Conservation (phyloP, 768 basidiomycete genomes). For the Inosperma sp. region DNA sequence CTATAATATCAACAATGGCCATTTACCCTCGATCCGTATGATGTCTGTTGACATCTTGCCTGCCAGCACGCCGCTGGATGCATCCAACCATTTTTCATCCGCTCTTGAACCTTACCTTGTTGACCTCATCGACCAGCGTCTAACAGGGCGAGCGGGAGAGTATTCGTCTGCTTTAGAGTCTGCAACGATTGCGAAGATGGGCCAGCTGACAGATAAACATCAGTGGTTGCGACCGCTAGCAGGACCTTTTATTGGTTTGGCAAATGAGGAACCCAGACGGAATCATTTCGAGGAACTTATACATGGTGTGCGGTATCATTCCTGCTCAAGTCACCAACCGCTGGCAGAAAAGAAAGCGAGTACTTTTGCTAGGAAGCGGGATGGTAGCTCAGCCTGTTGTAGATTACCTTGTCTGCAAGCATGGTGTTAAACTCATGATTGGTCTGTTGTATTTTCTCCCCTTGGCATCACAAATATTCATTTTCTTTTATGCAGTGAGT, state of each 20-base stretch:
- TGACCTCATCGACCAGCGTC: conserved; percentile 39
- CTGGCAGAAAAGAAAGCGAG: too few relatives aligned
- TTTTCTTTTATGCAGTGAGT: conserved; percentile 50
- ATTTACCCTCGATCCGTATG: conserved; percentile 59
- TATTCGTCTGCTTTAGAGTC: too few relatives aligned
- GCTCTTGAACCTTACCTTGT: conserved; percentile 66
- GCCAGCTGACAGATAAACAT: too few relatives aligned
- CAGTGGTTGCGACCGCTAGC: too few relatives aligned
- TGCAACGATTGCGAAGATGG: too few relatives aligned
- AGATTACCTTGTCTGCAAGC: conserved; percentile 58
- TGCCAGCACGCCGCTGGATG: conserved; percentile 75
- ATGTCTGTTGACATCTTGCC: conserved; percentile 93
- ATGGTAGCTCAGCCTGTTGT: conserved; percentile 93
- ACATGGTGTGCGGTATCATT: too few relatives aligned
- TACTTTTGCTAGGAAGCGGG: conserved; percentile 87
- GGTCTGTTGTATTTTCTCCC: conserved; percentile 61
- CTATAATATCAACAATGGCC: conserved; percentile 41
- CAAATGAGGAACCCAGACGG: too few relatives aligned
- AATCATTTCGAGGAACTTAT: too few relatives aligned
- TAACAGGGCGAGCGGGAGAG: conserved; percentile 9
- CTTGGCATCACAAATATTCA: not conserved
- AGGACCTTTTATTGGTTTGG: too few relatives aligned
- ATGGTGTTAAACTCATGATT: conserved; percentile 66
- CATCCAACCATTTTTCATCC: conserved; percentile 70
- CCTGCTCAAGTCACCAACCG: too few relatives aligned